Conservation (phyloP, 179 eudicot genomes). For the Drosera spatulata region DNA sequence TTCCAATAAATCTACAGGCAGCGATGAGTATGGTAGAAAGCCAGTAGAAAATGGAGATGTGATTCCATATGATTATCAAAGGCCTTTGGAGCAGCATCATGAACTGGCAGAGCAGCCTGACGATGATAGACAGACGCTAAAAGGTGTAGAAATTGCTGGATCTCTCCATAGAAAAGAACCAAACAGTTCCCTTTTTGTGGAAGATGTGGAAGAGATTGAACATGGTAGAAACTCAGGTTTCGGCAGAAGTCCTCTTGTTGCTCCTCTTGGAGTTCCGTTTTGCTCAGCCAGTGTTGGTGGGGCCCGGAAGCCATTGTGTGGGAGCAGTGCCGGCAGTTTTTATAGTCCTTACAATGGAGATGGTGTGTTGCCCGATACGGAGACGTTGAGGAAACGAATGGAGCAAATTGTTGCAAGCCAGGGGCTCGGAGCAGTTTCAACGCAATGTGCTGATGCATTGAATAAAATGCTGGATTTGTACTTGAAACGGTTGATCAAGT, state of each 20-base stretch:
- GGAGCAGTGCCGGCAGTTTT: slow-evolving; percentile 23
- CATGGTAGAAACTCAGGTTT: slow-evolving; percentile 17
- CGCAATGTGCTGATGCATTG: slow-evolving; percentile 54
- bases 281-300: slow-evolving; percentile 55
- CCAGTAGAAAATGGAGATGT: slow-evolving; percentile 45
- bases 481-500: slow-evolving; percentile 60
- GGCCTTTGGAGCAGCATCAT: slow-evolving; percentile 46
- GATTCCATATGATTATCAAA: slow-evolving; percentile 34
- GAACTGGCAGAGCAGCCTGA: slow-evolving; percentile 35
- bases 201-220: slow-evolving; percentile 28
- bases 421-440: slow-evolving; percentile 66
- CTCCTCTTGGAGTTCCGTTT: slow-evolving; percentile 68
- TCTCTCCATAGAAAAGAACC: slow-evolving; percentile 42
- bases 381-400: slow-evolving; percentile 56
- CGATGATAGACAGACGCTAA: slow-evolving; percentile 26
- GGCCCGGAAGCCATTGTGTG: slow-evolving; percentile 37
- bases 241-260: slow-evolving; percentile 36
- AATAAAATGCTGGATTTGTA: slow-evolving; percentile 75
- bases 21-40: slow-evolving; percentile 30
- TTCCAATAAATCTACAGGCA: slow-evolving; percentile 25
- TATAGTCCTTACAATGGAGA: slow-evolving; percentile 23
- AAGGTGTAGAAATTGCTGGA: slow-evolving; percentile 32
- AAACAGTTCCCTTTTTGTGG: slow-evolving; percentile 16
- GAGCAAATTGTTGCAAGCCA: slow-evolving; percentile 51
- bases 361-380: slow-evolving; percentile 43